Conservation (phyloP, 2,329 filamentous ascomycete genomes). For the Ambrosiella xylebori region DNA sequence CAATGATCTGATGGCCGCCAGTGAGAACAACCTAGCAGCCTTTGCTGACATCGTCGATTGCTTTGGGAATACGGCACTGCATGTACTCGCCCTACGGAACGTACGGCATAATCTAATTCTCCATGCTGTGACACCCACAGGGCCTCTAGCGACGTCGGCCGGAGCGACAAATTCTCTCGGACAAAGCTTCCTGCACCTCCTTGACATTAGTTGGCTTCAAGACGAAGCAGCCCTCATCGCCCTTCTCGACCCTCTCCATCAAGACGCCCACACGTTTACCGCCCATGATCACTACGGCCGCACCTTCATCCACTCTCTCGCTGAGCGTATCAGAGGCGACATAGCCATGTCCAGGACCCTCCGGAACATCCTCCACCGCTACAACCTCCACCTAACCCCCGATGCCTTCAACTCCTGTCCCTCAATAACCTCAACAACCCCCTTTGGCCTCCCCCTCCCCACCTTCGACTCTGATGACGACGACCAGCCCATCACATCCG, state of each 20-base stretch:
- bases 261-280: slow-evolving; percentile 18
- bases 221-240: slow-evolving; percentile 13
- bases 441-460: background rate
- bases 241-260: slow-evolving; percentile 17
- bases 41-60: slow-evolving; percentile 18
- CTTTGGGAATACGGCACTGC: slow-evolving; percentile 32
- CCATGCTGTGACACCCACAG: slow-evolving; percentile 1
- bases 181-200: slow-evolving; percentile 32
- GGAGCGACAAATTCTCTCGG: slow-evolving; percentile 26
- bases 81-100: slow-evolving; percentile 27
- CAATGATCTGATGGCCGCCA: background rate
- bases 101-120: slow-evolving; percentile 15
- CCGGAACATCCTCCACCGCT: slow-evolving; percentile 20
- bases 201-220: slow-evolving; percentile 22
- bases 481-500: background rate
- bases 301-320: slow-evolving; percentile 32
- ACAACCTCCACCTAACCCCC: slow-evolving; percentile 20
- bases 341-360: slow-evolving; percentile 2
- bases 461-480: background rate
- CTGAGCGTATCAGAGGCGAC: background rate
- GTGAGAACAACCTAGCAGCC: background rate
- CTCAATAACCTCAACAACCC: slow-evolving; percentile 3
- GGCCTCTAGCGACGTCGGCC: background rate
- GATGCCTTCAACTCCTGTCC: slow-evolving; percentile 31
- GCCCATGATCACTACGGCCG: slow-evolving; percentile 33